Evolutionary conservation across 169 alveolate genomes (phyloP), one percentile per base, ranked within the genome.

Genomic region (Cystoisospora suis): DNA sequence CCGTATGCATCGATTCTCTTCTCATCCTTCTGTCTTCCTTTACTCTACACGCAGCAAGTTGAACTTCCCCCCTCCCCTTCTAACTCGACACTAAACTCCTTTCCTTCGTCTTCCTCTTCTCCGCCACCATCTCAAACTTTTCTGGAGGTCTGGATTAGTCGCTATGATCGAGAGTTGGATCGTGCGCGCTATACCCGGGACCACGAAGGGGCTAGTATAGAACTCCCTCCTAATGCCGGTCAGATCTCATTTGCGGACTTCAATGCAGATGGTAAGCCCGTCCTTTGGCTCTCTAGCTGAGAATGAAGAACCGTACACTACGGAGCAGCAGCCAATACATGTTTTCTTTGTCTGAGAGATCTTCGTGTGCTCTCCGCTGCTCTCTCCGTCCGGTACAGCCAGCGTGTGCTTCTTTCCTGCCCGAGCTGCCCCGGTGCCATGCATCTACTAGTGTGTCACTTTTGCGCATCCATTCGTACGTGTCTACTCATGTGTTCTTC

Each of bases 191-290:
- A 61, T 32, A 44, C 44, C 0, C 29, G 36, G 15, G 83, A 20
- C 20, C 49, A 38, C 53, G 83, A 34, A 1, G 56, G 40, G 58
- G 58, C 83, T 29, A 23, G 36, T 56, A 27, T 85, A 12, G 40
- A 81, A 23, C 40, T 85, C 70, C 90, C 90, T 15, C 69, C 83
- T 12, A 69, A 38, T 34, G 81, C 81, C 29, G 81, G 90, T 4
- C 90, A 85, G 29, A 0, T 85, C 46, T 38, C 75, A 45, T 47
- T 85, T 15, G 90, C 90, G 12, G 90, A 85, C 90, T 85, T 85
- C 81, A 72, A 85, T n/a, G 90, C 90, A 7, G 90, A 85, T 42
- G 85, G 91, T 87, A 56, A 45, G 56, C n/a, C n/a, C n/a, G n/a
- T n/a, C n/a, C n/a, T n/a, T n/a, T n/a, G n/a, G n/a, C n/a, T n/a